Conservation (phyloP, 2,329 filamentous ascomycete genomes). For the Arthrobotrys iridis region DNA sequence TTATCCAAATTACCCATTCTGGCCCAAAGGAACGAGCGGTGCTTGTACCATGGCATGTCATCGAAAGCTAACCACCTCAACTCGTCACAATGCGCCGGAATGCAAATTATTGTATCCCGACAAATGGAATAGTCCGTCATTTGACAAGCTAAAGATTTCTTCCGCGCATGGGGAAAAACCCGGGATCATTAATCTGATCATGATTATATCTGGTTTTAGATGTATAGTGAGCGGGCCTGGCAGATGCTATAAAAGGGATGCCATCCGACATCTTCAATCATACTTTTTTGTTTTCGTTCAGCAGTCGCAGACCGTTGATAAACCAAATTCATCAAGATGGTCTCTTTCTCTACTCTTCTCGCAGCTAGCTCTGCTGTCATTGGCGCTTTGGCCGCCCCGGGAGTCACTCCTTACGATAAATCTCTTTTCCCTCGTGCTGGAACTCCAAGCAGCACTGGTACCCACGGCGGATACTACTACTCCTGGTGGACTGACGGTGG, state of each 20-base stretch:
- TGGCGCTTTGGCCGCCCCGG: constrained; percentile 61
- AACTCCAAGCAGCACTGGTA: constrained; percentile 66
- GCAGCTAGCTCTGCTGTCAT: constrained; percentile 59
- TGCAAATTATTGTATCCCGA: constrained; percentile 33
- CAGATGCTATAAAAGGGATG: constrained; percentile 35
- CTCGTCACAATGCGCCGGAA: constrained; percentile 39
- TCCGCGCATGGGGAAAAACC: neutral
- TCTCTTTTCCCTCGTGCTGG: constrained; percentile 59
- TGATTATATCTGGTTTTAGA: neutral
- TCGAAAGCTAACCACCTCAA: constrained; percentile 24
- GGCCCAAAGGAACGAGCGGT: constrained; percentile 34
- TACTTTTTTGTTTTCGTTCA: neutral
- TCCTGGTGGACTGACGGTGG: constrained; percentile 70
- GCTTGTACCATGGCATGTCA: constrained; percentile 39
- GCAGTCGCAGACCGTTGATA: neutral
- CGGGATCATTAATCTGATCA: neutral
- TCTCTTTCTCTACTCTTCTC: constrained; percentile 46
- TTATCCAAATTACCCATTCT: constrained; percentile 52
- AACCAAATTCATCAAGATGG: constrained; percentile 33
- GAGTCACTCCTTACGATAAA: constrained; percentile 58
- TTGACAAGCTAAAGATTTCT: neutral
- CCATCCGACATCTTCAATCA: neutral
- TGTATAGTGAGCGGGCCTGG: neutral
- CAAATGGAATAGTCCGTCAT: constrained; percentile 4
- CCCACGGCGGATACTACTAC: constrained; percentile 70